Conservation (phyloP, 495 filamentous ascomycete genomes). For the Gamarada debralockiae region DNA sequence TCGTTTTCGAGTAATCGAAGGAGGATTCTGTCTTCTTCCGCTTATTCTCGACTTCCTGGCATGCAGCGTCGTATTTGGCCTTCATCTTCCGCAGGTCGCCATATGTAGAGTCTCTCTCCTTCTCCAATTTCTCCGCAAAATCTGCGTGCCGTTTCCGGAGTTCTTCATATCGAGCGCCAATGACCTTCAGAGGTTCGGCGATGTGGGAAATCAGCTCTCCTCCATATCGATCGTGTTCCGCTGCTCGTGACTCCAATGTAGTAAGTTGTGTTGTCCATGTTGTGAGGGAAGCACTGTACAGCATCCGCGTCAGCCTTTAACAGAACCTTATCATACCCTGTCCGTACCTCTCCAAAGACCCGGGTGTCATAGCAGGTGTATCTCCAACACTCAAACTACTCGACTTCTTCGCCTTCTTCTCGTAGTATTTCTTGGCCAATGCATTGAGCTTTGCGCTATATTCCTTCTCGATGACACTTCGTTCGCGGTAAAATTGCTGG, state of each 20-base stretch:
- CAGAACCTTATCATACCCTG: background rate
- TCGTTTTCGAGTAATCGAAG: conserved; percentile 78
- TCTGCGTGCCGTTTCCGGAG: conserved; percentile 88
- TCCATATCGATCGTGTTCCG: conserved; percentile 82
- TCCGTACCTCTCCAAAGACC: conserved; percentile 79
- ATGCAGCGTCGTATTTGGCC: conserved; percentile 85
- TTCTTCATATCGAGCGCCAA: conserved; percentile 77
- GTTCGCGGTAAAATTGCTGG: conserved; percentile 93
- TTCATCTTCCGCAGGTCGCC: conserved; percentile 87
- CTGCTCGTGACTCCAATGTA: conserved; percentile 80
- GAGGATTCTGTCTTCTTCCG: conserved; percentile 91
- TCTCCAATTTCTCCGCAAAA: conserved; percentile 82
- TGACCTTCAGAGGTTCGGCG: conserved; percentile 76
- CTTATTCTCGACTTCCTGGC: conserved; percentile 90
- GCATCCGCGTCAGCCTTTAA: conserved; percentile 9
- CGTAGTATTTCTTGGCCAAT: conserved; percentile 91
- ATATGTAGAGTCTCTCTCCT: conserved; percentile 79
- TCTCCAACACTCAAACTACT: conserved; percentile 91
- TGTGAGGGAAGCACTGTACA: conserved; percentile 75
- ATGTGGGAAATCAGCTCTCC: conserved; percentile 71
- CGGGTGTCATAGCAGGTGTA: conserved; percentile 86
- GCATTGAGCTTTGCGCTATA: conserved; percentile 83
- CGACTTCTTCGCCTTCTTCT: conserved; percentile 91
- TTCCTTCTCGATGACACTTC: conserved; percentile 92
- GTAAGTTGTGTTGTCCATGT: conserved; percentile 94